Percentiles rank a stretch among this genome's conserved stretches.
These are phyloP conservation scores for Boletus tomentosulus DNA, from an alignment of 768 basidiomycete species.

Conservation along the genomic window DNA sequence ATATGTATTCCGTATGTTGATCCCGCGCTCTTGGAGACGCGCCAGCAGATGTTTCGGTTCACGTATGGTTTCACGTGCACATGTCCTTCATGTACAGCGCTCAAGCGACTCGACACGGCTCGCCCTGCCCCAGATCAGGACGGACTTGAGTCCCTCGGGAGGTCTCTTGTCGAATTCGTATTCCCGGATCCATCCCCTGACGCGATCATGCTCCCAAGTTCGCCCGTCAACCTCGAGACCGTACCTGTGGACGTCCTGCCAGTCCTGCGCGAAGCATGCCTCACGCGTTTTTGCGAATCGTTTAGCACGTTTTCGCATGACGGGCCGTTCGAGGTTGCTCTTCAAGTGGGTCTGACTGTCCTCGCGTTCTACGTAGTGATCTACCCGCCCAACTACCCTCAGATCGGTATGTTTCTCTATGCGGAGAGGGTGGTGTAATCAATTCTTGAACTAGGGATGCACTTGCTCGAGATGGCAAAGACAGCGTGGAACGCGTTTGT, in stretches of 20 bases:
- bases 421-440: neutral
- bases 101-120: conserved; percentile 37
- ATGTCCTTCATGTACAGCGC: conserved; percentile 53
- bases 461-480: conserved; percentile 72
- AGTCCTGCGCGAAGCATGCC: conserved; percentile 54
- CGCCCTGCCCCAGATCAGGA: conserved; percentile 34
- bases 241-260: conserved; percentile 41
- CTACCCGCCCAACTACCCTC: conserved; percentile 78
- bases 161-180: conserved; percentile 39
- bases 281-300: conserved; percentile 52
- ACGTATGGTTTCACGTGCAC: conserved; percentile 68
- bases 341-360: conserved; percentile 51
- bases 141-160: conserved; percentile 11
- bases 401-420: conserved; percentile 53
- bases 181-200: conserved; percentile 28
- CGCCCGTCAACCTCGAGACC: conserved; percentile 20
- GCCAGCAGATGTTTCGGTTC: conserved; percentile 51
- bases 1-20: conserved; percentile 75
- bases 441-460: conserved; percentile 49
- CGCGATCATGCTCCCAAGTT: conserved; percentile 20
- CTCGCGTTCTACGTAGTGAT: conserved; percentile 64
- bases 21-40: conserved; percentile 62
- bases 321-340: conserved; percentile 48
- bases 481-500: conserved; percentile 67
- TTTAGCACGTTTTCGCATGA: conserved; percentile 75